These are phyloP conservation scores for Cyclotella baltica DNA, from an alignment of 108 stramenopile species.

Conservation along the genomic window DNA sequence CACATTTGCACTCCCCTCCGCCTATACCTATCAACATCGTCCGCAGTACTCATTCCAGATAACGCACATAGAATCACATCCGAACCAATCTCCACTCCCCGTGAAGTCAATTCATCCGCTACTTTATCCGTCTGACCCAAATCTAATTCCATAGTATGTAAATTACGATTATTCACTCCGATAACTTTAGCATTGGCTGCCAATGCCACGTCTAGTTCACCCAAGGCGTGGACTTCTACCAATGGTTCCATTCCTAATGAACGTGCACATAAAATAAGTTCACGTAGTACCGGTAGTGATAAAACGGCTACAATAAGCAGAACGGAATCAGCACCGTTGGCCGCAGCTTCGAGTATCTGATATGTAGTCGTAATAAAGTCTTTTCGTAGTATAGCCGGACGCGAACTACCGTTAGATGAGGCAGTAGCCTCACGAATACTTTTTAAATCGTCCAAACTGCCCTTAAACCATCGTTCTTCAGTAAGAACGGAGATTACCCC, in stretches of 20 bases:
- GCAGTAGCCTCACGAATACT: slow-evolving; percentile 63
- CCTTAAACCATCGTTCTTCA: slow-evolving; percentile 96
- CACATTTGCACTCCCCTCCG: slow-evolving; percentile 88
- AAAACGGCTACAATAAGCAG: slow-evolving; percentile 95
- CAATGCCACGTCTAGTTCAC: slow-evolving; percentile 92
- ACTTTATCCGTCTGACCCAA: slow-evolving; percentile 86
- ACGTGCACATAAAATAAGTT: slow-evolving; percentile 81
- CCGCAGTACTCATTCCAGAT: slow-evolving; percentile 88
- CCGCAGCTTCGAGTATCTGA: slow-evolving; percentile 94
- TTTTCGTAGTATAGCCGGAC: slow-evolving; percentile 94
- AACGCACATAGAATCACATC: slow-evolving; percentile 73
- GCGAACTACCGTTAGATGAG: not conserved
- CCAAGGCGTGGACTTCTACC: slow-evolving; percentile 94
- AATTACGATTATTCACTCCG: slow-evolving; percentile 98
- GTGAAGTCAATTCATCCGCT: slow-evolving; percentile 59
- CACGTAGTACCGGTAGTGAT: slow-evolving; percentile 67
- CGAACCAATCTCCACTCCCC: slow-evolving; percentile 53
- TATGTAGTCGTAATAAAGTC: slow-evolving; percentile 93
- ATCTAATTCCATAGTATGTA: slow-evolving; percentile 98
- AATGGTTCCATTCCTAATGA: slow-evolving; percentile 94
- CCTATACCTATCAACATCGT: slow-evolving; percentile 90
- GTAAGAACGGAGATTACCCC: slow-evolving; percentile 94
- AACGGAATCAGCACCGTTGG: slow-evolving; percentile 94
- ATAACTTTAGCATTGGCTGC: slow-evolving; percentile 91
- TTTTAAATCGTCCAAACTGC: slow-evolving; percentile 85